phyloP scores from a whole-genome alignment of 805 yeast species.

The Candida methanosorbosa region DNA sequence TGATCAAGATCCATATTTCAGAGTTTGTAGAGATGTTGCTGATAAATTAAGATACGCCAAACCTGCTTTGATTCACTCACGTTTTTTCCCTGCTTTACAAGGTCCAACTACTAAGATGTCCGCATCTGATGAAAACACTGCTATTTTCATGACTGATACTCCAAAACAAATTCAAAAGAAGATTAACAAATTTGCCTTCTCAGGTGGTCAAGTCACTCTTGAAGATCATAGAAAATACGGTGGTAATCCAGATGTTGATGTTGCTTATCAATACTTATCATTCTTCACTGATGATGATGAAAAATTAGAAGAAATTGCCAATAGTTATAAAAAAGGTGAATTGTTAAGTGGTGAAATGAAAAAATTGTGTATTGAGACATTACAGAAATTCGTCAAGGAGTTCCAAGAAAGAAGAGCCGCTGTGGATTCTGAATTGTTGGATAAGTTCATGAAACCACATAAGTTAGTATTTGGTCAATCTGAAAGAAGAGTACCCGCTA shows the following conservation, averaged over 20 bases:
- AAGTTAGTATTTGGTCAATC: conserved; percentile 65
- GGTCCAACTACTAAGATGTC: conserved; percentile 97
- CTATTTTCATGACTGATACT: conserved; percentile 94
- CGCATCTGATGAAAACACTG: conserved; percentile 83
- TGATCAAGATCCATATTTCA: conserved; percentile 97
- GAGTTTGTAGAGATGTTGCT: conserved; percentile 97
- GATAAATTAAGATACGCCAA: conserved; percentile 83
- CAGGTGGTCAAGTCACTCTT: conserved; percentile 81
- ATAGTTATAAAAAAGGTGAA: conserved; percentile 70
- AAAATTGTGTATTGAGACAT: conserved; percentile 69
- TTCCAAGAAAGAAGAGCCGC: conserved; percentile 75
- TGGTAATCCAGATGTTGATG: conserved; percentile 93
- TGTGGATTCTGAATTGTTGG: conserved; percentile 54
- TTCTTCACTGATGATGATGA: conserved; percentile 89
- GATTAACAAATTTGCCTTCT: conserved; percentile 91
- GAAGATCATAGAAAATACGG: conserved; percentile 90
- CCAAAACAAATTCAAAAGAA: conserved; percentile 88
- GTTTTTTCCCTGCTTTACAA: conserved; percentile 96
- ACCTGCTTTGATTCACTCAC: conserved; percentile 88
- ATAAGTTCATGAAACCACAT: conserved; percentile 77
- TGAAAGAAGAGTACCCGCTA: conserved; percentile 66
- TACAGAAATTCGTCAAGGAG: conserved; percentile 68
- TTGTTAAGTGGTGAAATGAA: conserved; percentile 91
- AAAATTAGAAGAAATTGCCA: conserved; percentile 51
- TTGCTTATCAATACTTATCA: conserved; percentile 85